Base-by-base conservation (phyloP, 116 monocot genomes). In the Iris pallida region DNA sequence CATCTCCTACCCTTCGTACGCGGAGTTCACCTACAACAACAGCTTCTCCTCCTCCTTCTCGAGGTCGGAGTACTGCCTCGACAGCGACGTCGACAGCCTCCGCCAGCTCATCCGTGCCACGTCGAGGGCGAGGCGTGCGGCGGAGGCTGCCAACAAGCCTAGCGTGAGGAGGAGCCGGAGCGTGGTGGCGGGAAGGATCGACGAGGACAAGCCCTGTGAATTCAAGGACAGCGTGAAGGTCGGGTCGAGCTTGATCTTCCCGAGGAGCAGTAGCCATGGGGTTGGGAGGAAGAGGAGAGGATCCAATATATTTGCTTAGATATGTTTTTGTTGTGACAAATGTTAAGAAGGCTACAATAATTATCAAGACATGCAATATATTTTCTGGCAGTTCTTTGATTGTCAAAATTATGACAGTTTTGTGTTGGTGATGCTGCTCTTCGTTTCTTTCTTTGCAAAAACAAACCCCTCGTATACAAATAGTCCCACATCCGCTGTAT, bases 131-230 rank as follows among this genome's bases (percentile, higher is more conserved):
- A 55, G 0, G 4, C 4, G 16, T 15, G 8, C 55, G 14, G 45
- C 8, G 0, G 53, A 16, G 6, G 19, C 16, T 0, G 55, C 13
- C 46, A 59, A 56, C 0, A 45, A 44, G 3, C 47, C 12, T 19
- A 19, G 45, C 0, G 59, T 59, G 18, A 57, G 19, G 47, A 19
- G 70, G 42, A 75, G 80, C 71, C 64, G 71, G 62, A 80, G 80
- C 62, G 65, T 49, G 14, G 79, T 64, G 2, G 55, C 70, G 30
- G 74, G 66, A 12, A 64, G 79, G 52, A 79, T 79, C 53, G 79
- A 79, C 19, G 79, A 79, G 79, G 79, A 79, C 46, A 20, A 43
- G 52, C 72, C 79, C 4, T 74, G 69, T 14, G 74, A 74, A 9
- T 74, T 74, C 46, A 18, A 55, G 55, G 69, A 67, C 18, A 60